Base-by-base conservation (phyloP, 2,329 filamentous ascomycete species). In the Aspergillus persii region DNA sequence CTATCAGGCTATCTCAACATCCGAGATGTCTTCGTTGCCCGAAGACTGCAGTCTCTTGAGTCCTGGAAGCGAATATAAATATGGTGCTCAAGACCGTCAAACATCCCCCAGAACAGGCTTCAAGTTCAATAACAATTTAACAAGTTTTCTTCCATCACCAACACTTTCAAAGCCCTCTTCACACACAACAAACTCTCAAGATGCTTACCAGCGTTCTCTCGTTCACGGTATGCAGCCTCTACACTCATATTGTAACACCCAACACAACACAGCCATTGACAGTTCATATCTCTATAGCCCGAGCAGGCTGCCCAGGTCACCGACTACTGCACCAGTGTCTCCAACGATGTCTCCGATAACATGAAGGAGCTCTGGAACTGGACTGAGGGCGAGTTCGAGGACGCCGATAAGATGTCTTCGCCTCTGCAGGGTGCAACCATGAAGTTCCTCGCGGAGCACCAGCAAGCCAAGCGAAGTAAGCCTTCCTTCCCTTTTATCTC, bases 321-420 rank as follows among this genome's bases (percentile, higher is more conserved):
- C 12, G 50, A 52, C n/a, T 52, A 52, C 50, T 52, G 50, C 50
- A 39, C 50, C 15, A 33, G 23, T 15, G 50, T 33, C 50, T 52
- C 50, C 29, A 39, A 52, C 9, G 29, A 33, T 39, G 50, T 41
- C 7, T 41, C 36, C 4, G 44, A 48, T 44, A 49, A n/a, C 53
- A 27, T 55, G 44, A 31, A 27, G 26, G 53, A 55, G 15, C 53
- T 30, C 53, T 55, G 53, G 53, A 27, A 55, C 4, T 55, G 31
- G 26, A 55, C 53, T 29, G 9, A 12, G 12, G 31, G 27, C 8
- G 50, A 59, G 31, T 56, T 56, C 53, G n/a, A 50, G 30, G 50
- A 44, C n/a, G 49, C 57, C 30, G 49, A 59, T 31, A 59, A 52
- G 53, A 59, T 59, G 57, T 59, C 48, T 33, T 59, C 48, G 39